Evolutionary conservation across 2,329 filamentous ascomycete genomes (phyloP).

Genomic region (Xylariaceae sp.): DNA sequence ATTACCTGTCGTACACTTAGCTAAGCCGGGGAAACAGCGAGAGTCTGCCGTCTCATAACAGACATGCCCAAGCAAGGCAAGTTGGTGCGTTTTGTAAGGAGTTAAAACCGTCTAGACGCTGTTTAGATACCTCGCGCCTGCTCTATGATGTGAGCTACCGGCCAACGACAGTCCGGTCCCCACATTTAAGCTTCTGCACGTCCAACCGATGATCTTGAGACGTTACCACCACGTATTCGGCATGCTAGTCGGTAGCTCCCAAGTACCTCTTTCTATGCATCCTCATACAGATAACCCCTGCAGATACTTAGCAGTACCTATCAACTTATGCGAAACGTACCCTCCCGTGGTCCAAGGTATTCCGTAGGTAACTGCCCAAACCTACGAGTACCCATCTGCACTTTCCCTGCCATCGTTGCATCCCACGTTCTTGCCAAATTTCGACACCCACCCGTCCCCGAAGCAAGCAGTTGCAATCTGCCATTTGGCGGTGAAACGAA

Average conservation of each 20-base stretch:
- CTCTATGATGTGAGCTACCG: too few species aligned
- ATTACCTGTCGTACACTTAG: too few species aligned
- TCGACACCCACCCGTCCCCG: slow-evolving; percentile 8
- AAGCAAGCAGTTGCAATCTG: slow-evolving; percentile 12
- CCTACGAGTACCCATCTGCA: too few species aligned
- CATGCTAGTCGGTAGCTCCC: background rate
- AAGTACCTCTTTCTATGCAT: background rate
- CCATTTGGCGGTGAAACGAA: slow-evolving; percentile 29
- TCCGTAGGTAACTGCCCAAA: too few species aligned
- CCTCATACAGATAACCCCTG: background rate
- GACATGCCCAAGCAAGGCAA: too few species aligned
- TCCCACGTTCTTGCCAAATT: slow-evolving; percentile 11
- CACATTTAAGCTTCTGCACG: background rate
- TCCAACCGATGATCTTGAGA: background rate
- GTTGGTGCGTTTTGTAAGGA: too few species aligned
- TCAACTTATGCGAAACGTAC: background rate
- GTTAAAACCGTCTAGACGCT: background rate
- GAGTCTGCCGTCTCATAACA: too few species aligned
- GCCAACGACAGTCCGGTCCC: background rate
- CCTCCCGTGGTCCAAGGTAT: background rate
- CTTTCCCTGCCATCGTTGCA: background rate
- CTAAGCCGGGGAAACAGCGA: too few species aligned
- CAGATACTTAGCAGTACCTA: background rate
- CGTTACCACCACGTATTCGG: background rate
- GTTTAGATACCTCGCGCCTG: background rate